A percentile compares a stretch with the other conserved stretches of the same genome.
These are phyloP conservation scores for Aspergillus ellipticus DNA, from an alignment of 495 filamentous ascomycete species.

Conservation along the genomic window DNA sequence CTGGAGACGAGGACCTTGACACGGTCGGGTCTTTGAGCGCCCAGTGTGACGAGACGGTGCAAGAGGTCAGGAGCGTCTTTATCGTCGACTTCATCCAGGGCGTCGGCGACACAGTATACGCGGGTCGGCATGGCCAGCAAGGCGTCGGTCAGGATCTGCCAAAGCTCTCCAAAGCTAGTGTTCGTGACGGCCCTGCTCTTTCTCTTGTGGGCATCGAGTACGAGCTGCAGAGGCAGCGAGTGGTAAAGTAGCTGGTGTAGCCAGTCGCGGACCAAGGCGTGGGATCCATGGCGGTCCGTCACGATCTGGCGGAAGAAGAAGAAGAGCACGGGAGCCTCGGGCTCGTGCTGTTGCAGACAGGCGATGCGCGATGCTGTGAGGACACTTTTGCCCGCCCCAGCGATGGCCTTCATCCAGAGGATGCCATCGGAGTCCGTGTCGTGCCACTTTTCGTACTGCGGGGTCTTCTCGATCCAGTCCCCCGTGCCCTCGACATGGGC, in stretches of 20 bases:
- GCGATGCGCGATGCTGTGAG: constrained; percentile 37
- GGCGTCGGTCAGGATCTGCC: constrained; percentile 22
- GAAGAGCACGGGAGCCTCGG: constrained; percentile 35
- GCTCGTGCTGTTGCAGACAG: constrained; percentile 22
- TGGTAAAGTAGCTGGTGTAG: constrained; percentile 37
- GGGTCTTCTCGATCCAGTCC: constrained; percentile 35
- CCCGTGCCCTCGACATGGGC: constrained; percentile 43
- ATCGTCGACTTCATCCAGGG: constrained; percentile 45
- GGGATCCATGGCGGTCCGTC: constrained; percentile 41
- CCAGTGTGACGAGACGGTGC: constrained; percentile 26
- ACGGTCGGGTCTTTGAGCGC: constrained; percentile 24
- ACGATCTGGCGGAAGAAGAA: constrained; percentile 58
- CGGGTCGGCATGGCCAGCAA: constrained; percentile 19
- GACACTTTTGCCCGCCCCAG: constrained; percentile 52
- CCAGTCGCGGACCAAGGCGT: constrained; percentile 41
- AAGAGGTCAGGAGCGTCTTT: constrained; percentile 33
- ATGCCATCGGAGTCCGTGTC: constrained; percentile 26
- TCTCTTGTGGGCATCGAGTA: constrained; percentile 22
- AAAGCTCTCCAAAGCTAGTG: constrained; percentile 20
- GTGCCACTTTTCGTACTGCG: constrained; percentile 41
- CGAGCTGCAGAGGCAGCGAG: constrained; percentile 34
- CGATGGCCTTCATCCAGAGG: constrained; percentile 50
- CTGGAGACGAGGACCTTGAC: constrained; percentile 46
- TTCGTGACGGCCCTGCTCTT: constrained; percentile 10
- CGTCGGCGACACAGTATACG: constrained; percentile 47